phyloP scores from a whole-genome alignment of 148 eudicot genomes.

The Camellia japonica region DNA sequence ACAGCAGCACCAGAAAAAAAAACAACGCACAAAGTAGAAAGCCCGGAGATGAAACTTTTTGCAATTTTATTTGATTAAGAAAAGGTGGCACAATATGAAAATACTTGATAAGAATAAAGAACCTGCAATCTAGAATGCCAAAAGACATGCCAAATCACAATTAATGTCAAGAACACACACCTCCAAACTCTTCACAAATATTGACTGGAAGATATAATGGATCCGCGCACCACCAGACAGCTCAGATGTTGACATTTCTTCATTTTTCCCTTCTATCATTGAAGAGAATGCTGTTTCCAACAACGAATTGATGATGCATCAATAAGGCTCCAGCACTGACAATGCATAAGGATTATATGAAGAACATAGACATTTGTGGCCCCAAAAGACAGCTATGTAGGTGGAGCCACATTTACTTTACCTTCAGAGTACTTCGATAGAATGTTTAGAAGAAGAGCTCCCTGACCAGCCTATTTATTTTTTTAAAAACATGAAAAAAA shows the following conservation, averaged over 20 bases:
- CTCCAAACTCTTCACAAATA: constrained; percentile 93
- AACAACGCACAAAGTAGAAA: too few species aligned
- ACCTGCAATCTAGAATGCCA: constrained; percentile 4
- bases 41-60: too few species aligned
- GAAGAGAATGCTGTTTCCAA: constrained; percentile 81
- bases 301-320: constrained; percentile 13
- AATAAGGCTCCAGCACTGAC: constrained; percentile 6
- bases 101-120: too few species aligned
- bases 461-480: constrained; percentile 68
- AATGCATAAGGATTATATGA: too few species aligned
- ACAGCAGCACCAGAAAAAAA: not conserved
- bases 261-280: constrained; percentile 90
- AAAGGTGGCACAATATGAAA: too few species aligned
- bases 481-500: not conserved
- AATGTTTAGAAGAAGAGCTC: constrained; percentile 80
- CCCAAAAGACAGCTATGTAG: not conserved
- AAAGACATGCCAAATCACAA: constrained; percentile 1
- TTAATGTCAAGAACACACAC: constrained; percentile 33
- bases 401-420: constrained; percentile 15
- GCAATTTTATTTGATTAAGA: too few species aligned
- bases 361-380: not conserved
- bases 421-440: constrained; percentile 94
- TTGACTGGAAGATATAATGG: constrained; percentile 91
- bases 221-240: constrained; percentile 95
- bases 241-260: constrained; percentile 97